Evolutionary conservation across 1,139 yeast species (phyloP), one percentile per base, ranked within the genome.

Genomic region (Taphrina flavorubra): DNA sequence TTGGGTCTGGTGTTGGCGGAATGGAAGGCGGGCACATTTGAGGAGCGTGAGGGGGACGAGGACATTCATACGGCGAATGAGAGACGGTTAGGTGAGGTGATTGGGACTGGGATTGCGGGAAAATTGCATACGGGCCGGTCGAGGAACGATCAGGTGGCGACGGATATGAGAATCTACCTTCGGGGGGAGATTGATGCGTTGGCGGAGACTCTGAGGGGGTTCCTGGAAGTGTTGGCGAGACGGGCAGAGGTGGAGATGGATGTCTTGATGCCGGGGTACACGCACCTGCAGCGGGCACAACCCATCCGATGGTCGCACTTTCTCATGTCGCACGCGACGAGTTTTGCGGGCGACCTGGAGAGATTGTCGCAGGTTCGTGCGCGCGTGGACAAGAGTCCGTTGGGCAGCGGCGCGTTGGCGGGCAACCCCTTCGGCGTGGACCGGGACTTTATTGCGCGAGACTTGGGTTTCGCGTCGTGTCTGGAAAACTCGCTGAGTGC

Each of bases 301-400:
- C 99, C 99, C 34, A 94, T 94, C 77, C 87, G 99, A 81, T 94
- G 99, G 99, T 83, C 98, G 0, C 99, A 94, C 78, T 92, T 97
- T 97, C 82, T 94, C 73, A 87, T 95, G 73, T 88, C 92, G 76
- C 94, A 94, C 76, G 98, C 97, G 53, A 94, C 98, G 2, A 94
- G 92, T 78, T 88, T 95, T 78, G 85, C 92, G 14, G 92, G 91
- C 76, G 99, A 94, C 77, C 87, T 88, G 79, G 86, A 90, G 77
- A 86, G 99, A 77, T 83, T 95, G 75, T 81, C 85, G 73, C 95
- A 94, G 79, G 84, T 94, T 66, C 85, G 89, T 74, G 87, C 82
- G 71, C 87, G 99, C 79, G 87, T 92, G 70, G 95, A 95, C 78
- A 86, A 85, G 74, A 88, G 92, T 57, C 99, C 99, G 53, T 83